phyloP scores from a whole-genome alignment of 2,329 filamentous ascomycete genomes.

The Calonectria hawksworthii region DNA sequence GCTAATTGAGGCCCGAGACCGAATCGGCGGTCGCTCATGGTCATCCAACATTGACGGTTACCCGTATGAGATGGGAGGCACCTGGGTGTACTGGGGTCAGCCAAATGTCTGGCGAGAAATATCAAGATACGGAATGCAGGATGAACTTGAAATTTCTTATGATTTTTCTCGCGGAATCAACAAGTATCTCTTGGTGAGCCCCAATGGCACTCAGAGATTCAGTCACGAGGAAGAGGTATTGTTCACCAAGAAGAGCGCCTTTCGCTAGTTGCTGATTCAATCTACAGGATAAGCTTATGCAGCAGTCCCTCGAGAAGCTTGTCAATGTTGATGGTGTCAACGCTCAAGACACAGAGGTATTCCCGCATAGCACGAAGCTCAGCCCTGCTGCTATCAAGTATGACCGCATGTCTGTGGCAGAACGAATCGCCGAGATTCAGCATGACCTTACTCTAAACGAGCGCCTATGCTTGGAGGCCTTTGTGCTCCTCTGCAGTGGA shows the following conservation, averaged over 20 bases:
- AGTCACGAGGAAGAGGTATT: conserved; percentile 58
- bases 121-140: conserved; percentile 59
- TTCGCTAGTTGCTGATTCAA: background rate
- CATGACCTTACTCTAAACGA: conserved; percentile 57
- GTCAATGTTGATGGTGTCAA: conserved; percentile 60
- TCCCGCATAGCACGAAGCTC: conserved; percentile 54
- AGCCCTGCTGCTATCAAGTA: conserved; percentile 51
- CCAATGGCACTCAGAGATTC: conserved; percentile 49
- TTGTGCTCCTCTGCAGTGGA: conserved; percentile 59
- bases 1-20: conserved; percentile 61
- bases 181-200: conserved; percentile 54
- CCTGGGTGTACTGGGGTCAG: conserved; percentile 63
- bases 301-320: conserved; percentile 56
- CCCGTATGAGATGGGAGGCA: conserved; percentile 63
- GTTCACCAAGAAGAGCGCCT: background rate
- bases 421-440: conserved; percentile 58
- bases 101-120: conserved; percentile 61
- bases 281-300: conserved; percentile 46
- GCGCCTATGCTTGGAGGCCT: conserved; percentile 54
- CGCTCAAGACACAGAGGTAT: conserved; percentile 55
- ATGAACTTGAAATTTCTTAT: conserved; percentile 55
- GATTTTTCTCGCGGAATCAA: conserved; percentile 59
- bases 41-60: conserved; percentile 59
- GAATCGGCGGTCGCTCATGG: conserved; percentile 64
- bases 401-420: conserved; percentile 56